Evolutionary conservation across 768 basidiomycete genomes (phyloP), one percentile per base, ranked within the genome.

Genomic region (Podaxis rugospora): DNA sequence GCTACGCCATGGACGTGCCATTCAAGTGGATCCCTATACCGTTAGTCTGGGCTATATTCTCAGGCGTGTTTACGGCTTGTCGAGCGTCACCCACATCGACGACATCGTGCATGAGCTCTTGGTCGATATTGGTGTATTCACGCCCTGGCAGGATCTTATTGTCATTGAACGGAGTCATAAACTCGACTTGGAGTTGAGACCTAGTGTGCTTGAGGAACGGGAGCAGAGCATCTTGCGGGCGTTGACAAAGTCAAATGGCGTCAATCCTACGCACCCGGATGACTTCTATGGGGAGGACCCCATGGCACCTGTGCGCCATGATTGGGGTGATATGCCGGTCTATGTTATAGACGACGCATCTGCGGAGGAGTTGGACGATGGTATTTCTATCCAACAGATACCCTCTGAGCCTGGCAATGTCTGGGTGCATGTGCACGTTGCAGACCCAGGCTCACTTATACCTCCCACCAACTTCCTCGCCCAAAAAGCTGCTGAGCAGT

Each of bases 331-430:
- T 62, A 68, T 89, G 63, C 84, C 84, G 0, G 92, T 93, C 4
- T 98, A 88, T 70, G 88, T 95, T 18, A 87, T 99, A 57, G 97
- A 99, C 68, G 91, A 93, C 62, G 64, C 78, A 0, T 69, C 67
- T 5, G 95, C 97, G 0, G 74, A 89, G 66, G 97, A 99, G 68
- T 80, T 98, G 21, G 97, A 99, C 69, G 97, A 99, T 70, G 97
- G 94, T 2, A 67, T 99, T 35, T 95, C 95, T 1, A 68, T 98
- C 32, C 91, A 96, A 64, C 68, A 74, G n/a, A 79, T 88, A 35
- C 78, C 81, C 4, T 74, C 74, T 3, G 85, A 90, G 51, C 83
- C 84, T 1, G 82, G 78, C 14, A 78, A 72, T 18, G 69, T 74
- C 49, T 98, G 97, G 96, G 69, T 96, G 10, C 95, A 98, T 66